Base-by-base conservation (phyloP, 495 filamentous ascomycete genomes). In the Daldinia caldariorum region DNA sequence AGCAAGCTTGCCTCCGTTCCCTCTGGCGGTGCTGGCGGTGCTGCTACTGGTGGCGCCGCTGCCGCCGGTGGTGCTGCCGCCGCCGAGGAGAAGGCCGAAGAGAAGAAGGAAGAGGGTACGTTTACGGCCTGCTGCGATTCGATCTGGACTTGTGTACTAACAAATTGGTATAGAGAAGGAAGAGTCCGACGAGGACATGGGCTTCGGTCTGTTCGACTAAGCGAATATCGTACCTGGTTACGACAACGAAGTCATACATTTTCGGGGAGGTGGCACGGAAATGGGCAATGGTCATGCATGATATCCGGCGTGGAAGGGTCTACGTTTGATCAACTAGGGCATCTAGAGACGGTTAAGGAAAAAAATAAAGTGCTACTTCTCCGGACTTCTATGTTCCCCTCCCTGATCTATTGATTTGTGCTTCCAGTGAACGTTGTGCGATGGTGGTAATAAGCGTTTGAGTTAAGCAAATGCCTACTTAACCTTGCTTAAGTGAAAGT, bases 111-210 rank as follows among this genome's bases (percentile, higher is more conserved):
- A 76, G 90, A 94, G 86, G 89, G 87, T 89, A 84, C 37, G 84
- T 34, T 55, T 41, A 37, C 3, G 54, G 29, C n/a, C n/a, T 10
- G 14, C 5, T 35, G 38, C 12, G 5, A 65, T 29, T 37, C 18
- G 43, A 56, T 34, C 8, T 38, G n/a, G 31, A 8, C 2, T n/a
- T 7, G 14, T 66, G 71, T 64, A 69, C 85, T 80, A 77, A 81
- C 76, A 43, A 32, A 47, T 54, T 22, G 6, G 12, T 50, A 34
- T 70, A 87, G 84, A 83, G 78, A 86, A 84, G 82, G 84, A 90
- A 84, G 95, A 98, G 89, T 98, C 95, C 79, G 95, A 99, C 83
- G 95, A 99, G 80, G 95, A 99, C 80, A 99, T 99, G 95, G 95
- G 95, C 79, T 97, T 99, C 88, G 95, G 95, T 91, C 94, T 99